Evolutionary conservation across 495 filamentous ascomycete species (phyloP), one percentile per base, ranked within the genome.

Genomic region (Filosporella fistucella): DNA sequence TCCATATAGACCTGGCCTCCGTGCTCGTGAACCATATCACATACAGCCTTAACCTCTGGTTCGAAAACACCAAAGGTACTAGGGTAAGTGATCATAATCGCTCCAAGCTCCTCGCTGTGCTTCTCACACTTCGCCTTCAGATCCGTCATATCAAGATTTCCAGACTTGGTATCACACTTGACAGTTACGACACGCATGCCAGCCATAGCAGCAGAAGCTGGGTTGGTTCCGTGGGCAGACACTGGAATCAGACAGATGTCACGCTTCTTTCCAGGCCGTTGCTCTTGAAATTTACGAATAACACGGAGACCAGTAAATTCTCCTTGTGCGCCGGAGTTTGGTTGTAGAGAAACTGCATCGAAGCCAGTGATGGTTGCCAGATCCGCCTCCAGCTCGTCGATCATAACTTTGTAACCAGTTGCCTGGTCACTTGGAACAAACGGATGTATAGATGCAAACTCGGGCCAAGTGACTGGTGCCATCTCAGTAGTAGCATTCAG

Each of bases 1-100:
- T 98, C 93, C 93, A 98, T 96, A 70, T 96, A 98, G 21, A 98
- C 93, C 61, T 95, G 89, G 14, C 93, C 93, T 38, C 94, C 94
- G 59, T 93, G 72, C 51, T 82, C 59, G 66, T 98, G 94, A 5
- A 98, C 89, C 28, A 94, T 71, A 30, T 86, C 70, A 62, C 89
- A 95, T 12, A 82, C 93, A 58, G 86, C 76, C 72, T 89, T 95
- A 63, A 95, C 78, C 54, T 84, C 74, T 6, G 94, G 91, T 70
- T 98, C 93, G 61, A 94, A 98, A 8, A 98, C 88, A 57, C 93
- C 93, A 54, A 88, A 98, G 1, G 93, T 98, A 68, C 88, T 95
- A 14, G 93, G 93, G 67, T 98, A 98, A 28, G 93, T 98, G 63
- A 98, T 82, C 93, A 98, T 98, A 68, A 98, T 91, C 21, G 91